A percentile compares a stretch with the other conserved stretches of the same genome.
These are phyloP conservation scores for Coniochaeta pulveracea DNA, from an alignment of 2,329 filamentous ascomycete genomes.

Conservation along the genomic window DNA sequence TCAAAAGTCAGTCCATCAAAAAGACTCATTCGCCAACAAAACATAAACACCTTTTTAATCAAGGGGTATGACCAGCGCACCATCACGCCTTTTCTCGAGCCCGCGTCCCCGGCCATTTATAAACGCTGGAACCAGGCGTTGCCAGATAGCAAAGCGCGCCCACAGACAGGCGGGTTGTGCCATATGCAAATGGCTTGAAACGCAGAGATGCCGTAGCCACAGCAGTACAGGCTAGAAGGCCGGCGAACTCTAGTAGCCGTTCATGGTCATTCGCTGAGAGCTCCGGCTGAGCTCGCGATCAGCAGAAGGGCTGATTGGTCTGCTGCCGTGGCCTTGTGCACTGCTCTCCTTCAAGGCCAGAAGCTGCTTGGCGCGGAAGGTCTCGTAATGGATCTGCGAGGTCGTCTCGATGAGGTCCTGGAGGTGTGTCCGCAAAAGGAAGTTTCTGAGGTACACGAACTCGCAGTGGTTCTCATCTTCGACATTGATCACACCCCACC, in stretches of 20 bases:
- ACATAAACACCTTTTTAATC: conserved; percentile 21
- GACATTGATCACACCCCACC: conserved; percentile 99
- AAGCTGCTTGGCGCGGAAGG: conserved; percentile 98
- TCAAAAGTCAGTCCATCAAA: conserved; percentile 26
- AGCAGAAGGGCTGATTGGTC: conserved; percentile 90
- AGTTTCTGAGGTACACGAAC: conserved; percentile 97
- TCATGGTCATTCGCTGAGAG: conserved; percentile 97
- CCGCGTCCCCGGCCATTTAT: not conserved
- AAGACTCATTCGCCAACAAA: conserved; percentile 26
- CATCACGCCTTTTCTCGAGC: not conserved
- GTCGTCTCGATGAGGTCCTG: conserved; percentile 99
- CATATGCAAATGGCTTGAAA: too few relatives aligned
- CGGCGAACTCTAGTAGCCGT: conserved; percentile 98
- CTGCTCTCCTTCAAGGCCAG: conserved; percentile 97
- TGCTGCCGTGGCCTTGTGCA: conserved; percentile 68
- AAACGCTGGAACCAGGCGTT: not conserved
- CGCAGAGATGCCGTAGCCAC: too few relatives aligned
- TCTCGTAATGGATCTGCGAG: conserved; percentile 99
- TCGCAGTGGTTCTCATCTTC: conserved; percentile 99
- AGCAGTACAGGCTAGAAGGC: too few relatives aligned
- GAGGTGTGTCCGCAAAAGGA: conserved; percentile 94
- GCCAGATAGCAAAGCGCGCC: not conserved
- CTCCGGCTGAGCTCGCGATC: conserved; percentile 93
- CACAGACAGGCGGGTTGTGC: not conserved
- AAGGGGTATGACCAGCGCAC: conserved; percentile 14